These are phyloP conservation scores for Solanum peruvianum DNA, from an alignment of 257 asterid species.

Conservation along the genomic window DNA sequence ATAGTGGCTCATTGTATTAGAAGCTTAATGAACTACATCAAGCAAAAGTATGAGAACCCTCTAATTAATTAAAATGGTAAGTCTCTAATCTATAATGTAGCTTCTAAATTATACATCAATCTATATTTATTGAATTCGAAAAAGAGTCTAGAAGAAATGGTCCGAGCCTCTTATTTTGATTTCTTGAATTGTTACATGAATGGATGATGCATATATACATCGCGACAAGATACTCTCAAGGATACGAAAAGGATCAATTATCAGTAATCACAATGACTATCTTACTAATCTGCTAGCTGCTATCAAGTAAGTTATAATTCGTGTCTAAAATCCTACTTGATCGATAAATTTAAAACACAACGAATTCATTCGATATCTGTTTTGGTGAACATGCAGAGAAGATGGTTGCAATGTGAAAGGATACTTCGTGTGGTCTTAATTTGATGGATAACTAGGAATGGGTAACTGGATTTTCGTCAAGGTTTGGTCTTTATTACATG, in stretches of 20 bases:
- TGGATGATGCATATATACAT: slow-evolving; percentile 37
- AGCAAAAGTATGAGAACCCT: slow-evolving; percentile 9
- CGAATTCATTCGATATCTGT: neutral
- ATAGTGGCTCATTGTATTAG: too few relatives aligned
- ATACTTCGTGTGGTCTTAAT: slow-evolving; percentile 65
- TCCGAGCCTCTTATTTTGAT: neutral
- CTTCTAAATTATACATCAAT: neutral
- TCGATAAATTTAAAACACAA: neutral
- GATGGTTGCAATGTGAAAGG: slow-evolving; percentile 89
- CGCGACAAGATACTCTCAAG: slow-evolving; percentile 32
- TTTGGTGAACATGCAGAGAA: slow-evolving; percentile 29
- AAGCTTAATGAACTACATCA: too few relatives aligned
- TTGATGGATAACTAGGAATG: slow-evolving; percentile 91
- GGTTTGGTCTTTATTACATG: slow-evolving; percentile 72
- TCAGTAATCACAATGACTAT: slow-evolving; percentile 42
- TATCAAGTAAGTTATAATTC: slow-evolving; percentile 40
- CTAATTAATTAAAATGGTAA: slow-evolving; percentile 71
- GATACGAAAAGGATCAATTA: slow-evolving; percentile 67
- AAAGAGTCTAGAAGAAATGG: neutral
- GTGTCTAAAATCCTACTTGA: neutral
- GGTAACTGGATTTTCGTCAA: slow-evolving; percentile 59
- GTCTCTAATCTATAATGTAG: neutral
- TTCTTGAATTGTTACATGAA: slow-evolving; percentile 25
- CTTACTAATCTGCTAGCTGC: slow-evolving; percentile 46
- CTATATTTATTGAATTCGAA: neutral